Base-by-base conservation (phyloP, 108 stramenopile genomes). In the Epithemia pelagica region DNA sequence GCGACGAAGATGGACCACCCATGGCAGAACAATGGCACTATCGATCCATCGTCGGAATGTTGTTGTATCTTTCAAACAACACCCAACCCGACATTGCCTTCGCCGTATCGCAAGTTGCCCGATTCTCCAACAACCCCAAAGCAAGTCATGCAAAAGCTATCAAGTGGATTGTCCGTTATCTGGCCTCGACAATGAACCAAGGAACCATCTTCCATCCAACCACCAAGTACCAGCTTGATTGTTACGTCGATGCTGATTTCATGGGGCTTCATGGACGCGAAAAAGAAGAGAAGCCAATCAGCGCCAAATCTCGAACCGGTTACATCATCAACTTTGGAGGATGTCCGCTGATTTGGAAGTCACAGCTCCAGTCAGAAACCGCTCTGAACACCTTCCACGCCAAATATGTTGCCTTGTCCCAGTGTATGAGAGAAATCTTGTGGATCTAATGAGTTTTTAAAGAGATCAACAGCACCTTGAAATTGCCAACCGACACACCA, bases 271-370 rank as follows among this genome's bases (percentile, higher is more conserved):
- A n/a, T n/a, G n/a, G n/a, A n/a, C n/a, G n/a, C n/a, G n/a, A n/a
- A n/a, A n/a, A n/a, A n/a, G n/a, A n/a, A n/a, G n/a, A n/a, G n/a
- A n/a, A n/a, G n/a, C n/a, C n/a, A n/a, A n/a, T n/a, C n/a, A n/a
- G n/a, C 23, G 82, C 67, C 21, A 51, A 58, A 20, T 80, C 78
- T 31, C 66, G 82, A 1, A 78, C 76, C 58, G 78, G 82, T 31
- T 80, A 72, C 66, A 58, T 83, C 59, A 77, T 83, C 57, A 21
- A 1, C 1, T 52, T 73, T 0, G 52, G 55, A 24, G 69, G 61
- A 1, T 72, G 70, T 33, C 83, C 83, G 7, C n/a, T 80, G 22
- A 21, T 78, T 1, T 84, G 83, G 83, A 72, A 68, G 61, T 66
- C 68, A 8, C 26, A 56, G 20, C 68, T 84, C 1, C 76, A 78